Conservation (phyloP, 352 stramenopile genomes). For the Globisporangium abappressorium region DNA sequence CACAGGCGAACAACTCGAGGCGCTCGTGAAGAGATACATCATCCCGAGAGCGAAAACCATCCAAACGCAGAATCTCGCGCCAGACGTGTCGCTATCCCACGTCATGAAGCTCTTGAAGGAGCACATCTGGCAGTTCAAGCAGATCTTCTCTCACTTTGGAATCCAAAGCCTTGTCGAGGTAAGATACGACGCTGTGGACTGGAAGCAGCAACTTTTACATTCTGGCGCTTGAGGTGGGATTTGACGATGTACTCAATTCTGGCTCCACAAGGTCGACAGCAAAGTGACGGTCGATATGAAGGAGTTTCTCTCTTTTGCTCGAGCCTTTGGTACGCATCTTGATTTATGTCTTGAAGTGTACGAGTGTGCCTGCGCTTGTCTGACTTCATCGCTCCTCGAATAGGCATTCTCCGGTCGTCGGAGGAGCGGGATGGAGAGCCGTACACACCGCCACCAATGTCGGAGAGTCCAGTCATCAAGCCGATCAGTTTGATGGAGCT, state of each 20-base stretch:
- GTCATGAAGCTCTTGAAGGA: conserved; percentile 70
- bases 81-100: conserved; percentile 62
- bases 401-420: conserved; percentile 52
- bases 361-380: neutral
- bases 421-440: conserved; percentile 53
- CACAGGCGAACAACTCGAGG: conserved; percentile 32
- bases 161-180: conserved; percentile 61
- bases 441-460: conserved; percentile 29
- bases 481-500: conserved; percentile 65
- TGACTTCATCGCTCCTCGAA: neutral
- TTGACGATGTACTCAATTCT: neutral
- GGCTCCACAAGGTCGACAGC: conserved; percentile 34
- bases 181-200: neutral
- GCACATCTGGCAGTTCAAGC: conserved; percentile 69
- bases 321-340: conserved; percentile 55
- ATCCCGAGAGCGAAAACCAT: conserved; percentile 55
- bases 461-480: conserved; percentile 30
- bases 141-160: conserved; percentile 75
- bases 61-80: conserved; percentile 53
- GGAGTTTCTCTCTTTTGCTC: conserved; percentile 64
- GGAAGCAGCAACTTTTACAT: neutral
- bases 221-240: neutral
- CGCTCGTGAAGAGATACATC: conserved; percentile 47
- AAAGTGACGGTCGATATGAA: conserved; percentile 55
- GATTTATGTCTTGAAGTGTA: neutral